Evolutionary conservation across 345 rosid genomes (phyloP).

Genomic region (Balakata baccata): DNA sequence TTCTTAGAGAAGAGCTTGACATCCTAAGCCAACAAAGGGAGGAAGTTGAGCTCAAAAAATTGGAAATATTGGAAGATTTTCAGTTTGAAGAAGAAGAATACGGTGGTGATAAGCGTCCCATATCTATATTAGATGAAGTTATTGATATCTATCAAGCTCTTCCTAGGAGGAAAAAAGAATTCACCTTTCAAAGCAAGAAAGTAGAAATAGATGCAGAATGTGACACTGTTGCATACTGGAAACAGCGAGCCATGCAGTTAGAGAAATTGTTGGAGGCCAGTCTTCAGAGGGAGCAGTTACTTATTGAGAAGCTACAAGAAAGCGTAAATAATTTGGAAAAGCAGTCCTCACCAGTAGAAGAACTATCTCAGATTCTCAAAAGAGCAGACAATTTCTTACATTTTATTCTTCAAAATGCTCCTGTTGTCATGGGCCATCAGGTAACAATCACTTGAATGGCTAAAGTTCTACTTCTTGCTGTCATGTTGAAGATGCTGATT

Average conservation of each 20-base stretch:
- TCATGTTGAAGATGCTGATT: background rate
- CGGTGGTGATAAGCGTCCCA: conserved; percentile 54
- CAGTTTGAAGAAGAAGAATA: conserved; percentile 62
- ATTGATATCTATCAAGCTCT: conserved; percentile 46
- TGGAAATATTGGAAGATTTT: conserved; percentile 81
- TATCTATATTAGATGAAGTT: conserved; percentile 57
- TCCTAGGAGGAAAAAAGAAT: conserved; percentile 51
- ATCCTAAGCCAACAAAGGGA: conserved; percentile 67
- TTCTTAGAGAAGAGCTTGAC: conserved; percentile 79
- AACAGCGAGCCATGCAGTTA: conserved; percentile 51
- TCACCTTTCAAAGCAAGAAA: conserved; percentile 48
- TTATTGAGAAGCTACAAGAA: conserved; percentile 66
- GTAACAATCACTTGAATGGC: conserved; percentile 27
- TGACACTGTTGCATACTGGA: conserved; percentile 75
- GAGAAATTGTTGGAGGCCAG: conserved; percentile 76
- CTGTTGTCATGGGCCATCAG: conserved; percentile 94
- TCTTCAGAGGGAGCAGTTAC: conserved; percentile 62
- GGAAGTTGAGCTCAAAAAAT: conserved; percentile 76
- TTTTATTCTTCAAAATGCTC: conserved; percentile 89
- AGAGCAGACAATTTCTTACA: conserved; percentile 94
- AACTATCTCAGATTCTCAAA: conserved; percentile 69
- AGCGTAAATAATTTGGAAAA: conserved; percentile 61
- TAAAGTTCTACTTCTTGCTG: background rate
- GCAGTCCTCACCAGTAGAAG: conserved; percentile 78
- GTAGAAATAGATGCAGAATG: conserved; percentile 69